Base-by-base conservation (phyloP, 352 stramenopile species). In the Phytophthora ohioensis region DNA sequence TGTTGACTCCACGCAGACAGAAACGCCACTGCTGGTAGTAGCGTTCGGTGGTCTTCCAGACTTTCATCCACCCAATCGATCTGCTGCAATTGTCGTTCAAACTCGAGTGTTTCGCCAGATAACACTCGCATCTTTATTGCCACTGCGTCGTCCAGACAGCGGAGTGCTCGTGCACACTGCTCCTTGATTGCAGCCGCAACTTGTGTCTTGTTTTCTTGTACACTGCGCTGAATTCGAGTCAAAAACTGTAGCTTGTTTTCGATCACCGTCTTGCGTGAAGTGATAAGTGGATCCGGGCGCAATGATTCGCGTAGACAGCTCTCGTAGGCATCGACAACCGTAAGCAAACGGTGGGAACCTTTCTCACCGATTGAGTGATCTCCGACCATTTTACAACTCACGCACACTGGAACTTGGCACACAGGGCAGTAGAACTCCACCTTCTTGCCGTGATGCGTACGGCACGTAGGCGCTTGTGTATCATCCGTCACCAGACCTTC, bases 311-410 rank as follows among this genome's bases (percentile, higher is more conserved):
- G 79, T 10, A 95, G 51, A 30, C 76, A 90, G 49, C 66, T 71
- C 46, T 92, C 86, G 55, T 94, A 94, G 11, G 88, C 84, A 43
- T 94, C 85, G 0, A 63, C 53, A 36, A 95, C 75, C 3, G 79
- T 81, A 2, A 95, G 56, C 42, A 95, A 46, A 4, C 88, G 82
- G 42, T 95, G 86, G 2, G 74, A 67, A 13, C 88, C 88, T 68
- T 92, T 95, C 2, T 93, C 88, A n/a, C 86, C 88, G 12, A 81
- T 82, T 2, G 85, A 91, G 70, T 94, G 86, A 46, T 94, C 86
- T 41, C 88, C 88, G 3, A 92, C 51, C 85, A 94, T 92, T 73
- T 94, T 94, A 75, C 88, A 94, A 55, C 85, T 84, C 31, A 95
- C 85, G 31, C 86, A 95, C 9, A 94, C 81, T 0, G 85, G 80